Conservation (phyloP, 2,329 filamentous ascomycete species). For the Aspergillus sp. region DNA sequence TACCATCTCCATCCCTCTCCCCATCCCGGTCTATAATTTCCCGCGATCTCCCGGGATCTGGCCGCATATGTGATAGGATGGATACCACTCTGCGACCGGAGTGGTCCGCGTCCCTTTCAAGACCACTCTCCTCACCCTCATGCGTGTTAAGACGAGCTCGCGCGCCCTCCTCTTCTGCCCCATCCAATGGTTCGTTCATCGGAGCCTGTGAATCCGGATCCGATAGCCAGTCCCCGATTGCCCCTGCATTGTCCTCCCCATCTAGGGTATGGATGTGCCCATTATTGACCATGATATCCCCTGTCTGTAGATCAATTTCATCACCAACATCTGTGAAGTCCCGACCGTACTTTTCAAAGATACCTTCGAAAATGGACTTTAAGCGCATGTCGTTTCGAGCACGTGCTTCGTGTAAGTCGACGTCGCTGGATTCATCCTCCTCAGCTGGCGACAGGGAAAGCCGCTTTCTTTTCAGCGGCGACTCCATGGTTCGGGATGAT, state of each 20-base stretch:
- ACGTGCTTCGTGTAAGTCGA: constrained; percentile 61
- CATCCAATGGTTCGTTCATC: constrained; percentile 3
- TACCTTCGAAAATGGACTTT: constrained; percentile 80
- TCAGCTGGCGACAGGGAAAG: constrained; percentile 35
- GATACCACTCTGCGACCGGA: constrained; percentile 6
- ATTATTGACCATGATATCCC: constrained; percentile 83
- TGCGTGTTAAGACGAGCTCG: constrained; percentile 1
- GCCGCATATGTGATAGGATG: constrained; percentile 9
- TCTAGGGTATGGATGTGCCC: constrained; percentile 70
- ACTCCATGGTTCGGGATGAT: constrained; percentile 25
- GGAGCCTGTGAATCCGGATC: neutral
- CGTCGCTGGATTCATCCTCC: constrained; percentile 34
- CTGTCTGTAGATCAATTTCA: constrained; percentile 82
- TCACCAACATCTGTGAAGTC: constrained; percentile 84
- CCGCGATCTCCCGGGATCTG: neutral
- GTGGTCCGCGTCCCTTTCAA: constrained; percentile 5
- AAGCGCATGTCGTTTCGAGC: constrained; percentile 68
- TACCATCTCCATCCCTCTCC: constrained; percentile 3
- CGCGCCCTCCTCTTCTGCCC: neutral
- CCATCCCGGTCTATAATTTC: constrained; percentile 7
- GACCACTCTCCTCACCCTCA: constrained; percentile 1
- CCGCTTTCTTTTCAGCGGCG: constrained; percentile 58
- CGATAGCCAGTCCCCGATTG: constrained; percentile 20
- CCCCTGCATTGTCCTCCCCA: constrained; percentile 54
- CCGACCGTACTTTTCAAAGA: constrained; percentile 83